Base-by-base conservation (phyloP, 495 filamentous ascomycete genomes). In the Oleoguttula mirabilis region DNA sequence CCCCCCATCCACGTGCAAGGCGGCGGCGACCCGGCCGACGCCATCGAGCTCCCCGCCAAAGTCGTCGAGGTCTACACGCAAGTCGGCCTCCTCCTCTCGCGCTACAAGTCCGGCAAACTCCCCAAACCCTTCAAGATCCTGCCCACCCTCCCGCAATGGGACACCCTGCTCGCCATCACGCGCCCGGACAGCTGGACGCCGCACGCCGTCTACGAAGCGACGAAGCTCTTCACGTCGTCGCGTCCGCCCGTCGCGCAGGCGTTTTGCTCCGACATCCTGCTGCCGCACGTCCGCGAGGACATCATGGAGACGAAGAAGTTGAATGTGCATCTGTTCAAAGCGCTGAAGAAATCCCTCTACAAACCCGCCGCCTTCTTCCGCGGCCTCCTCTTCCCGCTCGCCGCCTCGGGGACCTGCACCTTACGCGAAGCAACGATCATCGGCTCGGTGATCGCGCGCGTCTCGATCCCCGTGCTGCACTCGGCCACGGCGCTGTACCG, bases 81-180 rank as follows among this genome's bases (percentile, higher is more conserved):
- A 62, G 80, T 94, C 49, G 88, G 86, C 37, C 70, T 85, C 52
- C 76, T 96, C 36, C 73, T 96, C 30, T 87, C 85, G 7, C 75
- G 88, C 37, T 94, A 95, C 64, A 94, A 93, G 58, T 90, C 85
- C 8, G 90, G 90, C 16, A 85, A 85, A 50, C 72, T 96, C 19
- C 92, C 90, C 10, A 96, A 96, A 62, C 88, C 88, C 1, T 92
- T 99, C 73, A 96, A 96, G 62, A 83, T 96, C 45, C 72, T 99
- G 22, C 90, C 92, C 0, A 82, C 84, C 3, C 73, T 96, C 7
- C 86, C 86, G 2, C 77, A 86, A 52, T 94, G 85, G 84, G 82
- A 85, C 50, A 82, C 82, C 15, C 82, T 95, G 31, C 74, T 94
- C 50, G 68, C 75, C 41, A 75, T 90, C 45, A 92, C 86, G 11